Base-by-base conservation (phyloP, 2,329 filamentous ascomycete genomes). In the Fusarium tjaetaba region DNA sequence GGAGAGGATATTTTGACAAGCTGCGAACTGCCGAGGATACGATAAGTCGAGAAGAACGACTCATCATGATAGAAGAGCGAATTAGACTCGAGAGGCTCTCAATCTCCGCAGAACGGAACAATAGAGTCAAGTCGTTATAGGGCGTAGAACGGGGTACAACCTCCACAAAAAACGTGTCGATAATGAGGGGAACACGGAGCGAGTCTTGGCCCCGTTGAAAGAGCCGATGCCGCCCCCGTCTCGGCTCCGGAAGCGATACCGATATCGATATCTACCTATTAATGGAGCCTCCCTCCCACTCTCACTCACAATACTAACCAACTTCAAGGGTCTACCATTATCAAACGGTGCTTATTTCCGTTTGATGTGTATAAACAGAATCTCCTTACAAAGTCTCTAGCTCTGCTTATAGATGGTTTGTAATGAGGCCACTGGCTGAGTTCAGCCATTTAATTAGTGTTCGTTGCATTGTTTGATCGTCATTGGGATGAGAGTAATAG, bases 181-280 rank as follows among this genome's bases (percentile, higher is more conserved):
- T 53, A 38, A 39, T 68, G 71, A 74, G 71, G 71, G 69, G 70
- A 61, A 68, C 51, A 15, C 41, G 26, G 45, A 48, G 45, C 41
- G 45, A 59, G 51, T 45, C 65, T 57, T 70, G 66, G 61, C 66
- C 36, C 66, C 36, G 66, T 59, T 48, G 59, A 58, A 55, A 42
- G 51, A 58, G 62, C 62, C 71, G 67, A 73, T 53, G 52, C 48
- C 57, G 59, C 49, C 57, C 57, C 67, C 59, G 45, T 73, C 61
- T 68, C 58, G 61, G 71, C 58, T 74, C 59, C 67, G 56, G 57
- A 49, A 71, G 48, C 51, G 46, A 56, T 63, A 63, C 28, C 36
- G 14, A 51, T 46, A 46, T 46, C 18, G 48, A 32, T 32, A 51
- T 34, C 30, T 20, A 51, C 24, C 30, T 20, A 36, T 52, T 22